Percentiles rank a stretch among this genome's conserved stretches.
These are phyloP conservation scores for Tubosaeta sp. DNA, from an alignment of 768 basidiomycete species.

Conservation along the genomic window DNA sequence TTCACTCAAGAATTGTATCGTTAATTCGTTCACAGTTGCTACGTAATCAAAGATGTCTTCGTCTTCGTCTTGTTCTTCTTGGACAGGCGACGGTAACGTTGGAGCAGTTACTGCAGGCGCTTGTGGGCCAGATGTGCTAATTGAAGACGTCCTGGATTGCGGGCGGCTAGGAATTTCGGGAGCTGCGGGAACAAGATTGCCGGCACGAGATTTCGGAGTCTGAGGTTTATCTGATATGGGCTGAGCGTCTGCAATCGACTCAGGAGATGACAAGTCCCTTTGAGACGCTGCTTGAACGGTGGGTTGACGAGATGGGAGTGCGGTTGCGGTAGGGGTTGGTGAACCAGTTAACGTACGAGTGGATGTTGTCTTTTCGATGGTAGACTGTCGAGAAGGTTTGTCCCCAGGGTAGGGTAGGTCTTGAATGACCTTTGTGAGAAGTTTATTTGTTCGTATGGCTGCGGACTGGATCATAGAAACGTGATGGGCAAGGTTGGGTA, in stretches of 20 bases:
- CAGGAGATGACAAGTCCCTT: conserved; percentile 48
- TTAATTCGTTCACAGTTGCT: conserved; percentile 87
- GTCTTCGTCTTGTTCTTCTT: conserved; percentile 46
- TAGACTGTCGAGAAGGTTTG: conserved; percentile 21
- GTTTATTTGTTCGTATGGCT: conserved; percentile 82
- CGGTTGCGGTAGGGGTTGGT: conserved; percentile 48
- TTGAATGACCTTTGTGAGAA: conserved; percentile 82
- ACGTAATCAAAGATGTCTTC: conserved; percentile 87
- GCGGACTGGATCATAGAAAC: conserved; percentile 83
- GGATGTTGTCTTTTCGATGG: conserved; percentile 29
- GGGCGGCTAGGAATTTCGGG: conserved; percentile 49
- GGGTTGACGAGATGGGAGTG: conserved; percentile 47
- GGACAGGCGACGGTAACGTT: conserved; percentile 25
- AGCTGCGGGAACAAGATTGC: conserved; percentile 21
- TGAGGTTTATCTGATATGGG: conserved; percentile 39
- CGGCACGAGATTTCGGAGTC: conserved; percentile 21
- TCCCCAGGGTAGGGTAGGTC: conserved; percentile 73
- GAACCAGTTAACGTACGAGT: conserved; percentile 45
- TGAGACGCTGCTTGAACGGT: conserved; percentile 39
- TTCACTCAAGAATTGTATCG: conserved; percentile 92
- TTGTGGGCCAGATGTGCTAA: conserved; percentile 35
- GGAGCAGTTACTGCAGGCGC: conserved; percentile 31
- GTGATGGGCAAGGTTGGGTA: conserved; percentile 93
- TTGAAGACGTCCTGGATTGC: conserved; percentile 57
- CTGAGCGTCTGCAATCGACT: conserved; percentile 36